Conservation (phyloP, 495 filamentous ascomycete species). For the Mycothermus thermophilus region DNA sequence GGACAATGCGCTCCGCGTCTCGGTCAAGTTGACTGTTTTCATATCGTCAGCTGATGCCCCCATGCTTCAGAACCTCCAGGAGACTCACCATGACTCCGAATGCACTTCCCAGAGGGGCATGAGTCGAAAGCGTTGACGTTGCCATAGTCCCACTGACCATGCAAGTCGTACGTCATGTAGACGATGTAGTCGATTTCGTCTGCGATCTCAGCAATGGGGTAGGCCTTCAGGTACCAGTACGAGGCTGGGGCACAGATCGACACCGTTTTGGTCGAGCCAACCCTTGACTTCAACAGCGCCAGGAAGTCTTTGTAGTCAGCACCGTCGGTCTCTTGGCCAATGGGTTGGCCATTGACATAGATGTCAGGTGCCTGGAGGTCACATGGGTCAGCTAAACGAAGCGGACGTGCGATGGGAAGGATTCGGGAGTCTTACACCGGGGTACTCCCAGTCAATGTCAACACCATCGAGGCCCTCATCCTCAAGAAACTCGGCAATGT, state of each 20-base stretch:
- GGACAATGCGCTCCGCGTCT: not conserved
- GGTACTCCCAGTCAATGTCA: conserved; percentile 25
- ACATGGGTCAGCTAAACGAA: no score
- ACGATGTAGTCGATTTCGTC: conserved; percentile 17
- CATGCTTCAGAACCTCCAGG: no score
- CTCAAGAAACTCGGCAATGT: conserved; percentile 17
- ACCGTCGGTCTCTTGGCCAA: conserved; percentile 5
- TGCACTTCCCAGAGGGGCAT: no score
- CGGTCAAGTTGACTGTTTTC: not conserved
- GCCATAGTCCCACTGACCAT: no score
- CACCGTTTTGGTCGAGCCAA: conserved; percentile 13
- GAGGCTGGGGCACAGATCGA: conserved; percentile 11
- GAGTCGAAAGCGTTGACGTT: no score
- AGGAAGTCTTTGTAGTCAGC: conserved; percentile 15
- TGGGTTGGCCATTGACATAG: conserved; percentile 16
- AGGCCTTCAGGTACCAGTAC: conserved; percentile 8
- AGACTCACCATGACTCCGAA: no score
- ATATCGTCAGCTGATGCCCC: no score
- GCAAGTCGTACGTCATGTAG: conserved; percentile 22
- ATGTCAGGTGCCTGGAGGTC: conserved; percentile 20
- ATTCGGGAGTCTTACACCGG: no score
- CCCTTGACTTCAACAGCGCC: conserved; percentile 1
- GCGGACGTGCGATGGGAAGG: no score
- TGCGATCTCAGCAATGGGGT: conserved; percentile 11
- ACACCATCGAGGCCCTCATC: conserved; percentile 20